Conservation (phyloP, 1,284 basidiomycete genomes). For the Takashimella koratensis region DNA sequence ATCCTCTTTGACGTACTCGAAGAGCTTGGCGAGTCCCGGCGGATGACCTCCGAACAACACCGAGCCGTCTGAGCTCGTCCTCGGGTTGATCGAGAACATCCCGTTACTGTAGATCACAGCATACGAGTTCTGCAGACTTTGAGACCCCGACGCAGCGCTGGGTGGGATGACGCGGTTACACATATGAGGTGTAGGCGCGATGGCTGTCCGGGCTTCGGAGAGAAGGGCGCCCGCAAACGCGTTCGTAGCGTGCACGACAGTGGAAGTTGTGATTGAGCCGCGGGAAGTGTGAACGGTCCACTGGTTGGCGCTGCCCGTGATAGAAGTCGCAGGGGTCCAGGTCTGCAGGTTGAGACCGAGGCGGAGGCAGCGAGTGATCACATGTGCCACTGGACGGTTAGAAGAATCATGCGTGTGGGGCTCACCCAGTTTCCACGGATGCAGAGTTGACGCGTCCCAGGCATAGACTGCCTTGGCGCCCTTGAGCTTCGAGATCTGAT, state of each 20-base stretch:
- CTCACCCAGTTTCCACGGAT: not conserved
- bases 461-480: constrained; percentile 30
- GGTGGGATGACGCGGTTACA: constrained; percentile 23
- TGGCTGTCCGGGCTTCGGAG: constrained; percentile 8
- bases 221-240: constrained; percentile 26
- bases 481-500: not conserved
- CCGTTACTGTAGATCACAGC: constrained; percentile 15
- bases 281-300: constrained; percentile 32
- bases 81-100: constrained; percentile 22
- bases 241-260: constrained; percentile 35
- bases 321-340: constrained; percentile 20
- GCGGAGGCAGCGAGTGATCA: not conserved
- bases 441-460: constrained; percentile 25
- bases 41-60: constrained; percentile 20
- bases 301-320: constrained; percentile 9
- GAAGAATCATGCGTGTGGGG: constrained; percentile 17
- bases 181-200: not conserved
- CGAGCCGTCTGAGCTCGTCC: constrained; percentile 13
- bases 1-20: constrained; percentile 17
- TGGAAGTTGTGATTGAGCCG: constrained; percentile 20
- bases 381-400: constrained; percentile 3
- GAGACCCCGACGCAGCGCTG: constrained; percentile 13
- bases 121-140: constrained; percentile 20
- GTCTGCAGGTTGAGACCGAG: constrained; percentile 1
- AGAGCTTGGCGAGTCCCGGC: constrained; percentile 13